Percentiles rank a stretch among this genome's conserved stretches.
phyloP scores from a whole-genome alignment of 306 rosid species.

The Dicorynia guianensis region DNA sequence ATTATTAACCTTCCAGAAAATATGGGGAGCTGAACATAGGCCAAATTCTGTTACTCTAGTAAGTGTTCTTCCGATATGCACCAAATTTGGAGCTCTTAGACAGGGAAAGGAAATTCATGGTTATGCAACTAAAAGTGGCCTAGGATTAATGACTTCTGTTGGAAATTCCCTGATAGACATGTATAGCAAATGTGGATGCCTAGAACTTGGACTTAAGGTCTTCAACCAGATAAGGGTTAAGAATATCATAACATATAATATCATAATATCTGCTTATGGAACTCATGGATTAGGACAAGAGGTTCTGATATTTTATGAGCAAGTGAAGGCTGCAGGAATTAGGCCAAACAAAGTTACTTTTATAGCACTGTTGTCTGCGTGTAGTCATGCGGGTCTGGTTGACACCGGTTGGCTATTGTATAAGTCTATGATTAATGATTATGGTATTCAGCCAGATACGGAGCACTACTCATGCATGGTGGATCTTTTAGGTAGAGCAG shows the following conservation, averaged over 20 bases:
- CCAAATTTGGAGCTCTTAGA: conserved; percentile 49
- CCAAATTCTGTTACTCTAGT: conserved; percentile 57
- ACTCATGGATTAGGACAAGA: conserved; percentile 54
- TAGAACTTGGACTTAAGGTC: conserved; percentile 49
- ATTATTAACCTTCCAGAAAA: conserved; percentile 41
- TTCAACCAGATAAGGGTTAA: conserved; percentile 49
- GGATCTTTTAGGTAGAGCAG: conserved; percentile 56
- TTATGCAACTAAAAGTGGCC: conserved; percentile 49
- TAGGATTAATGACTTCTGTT: conserved; percentile 37
- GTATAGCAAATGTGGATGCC: conserved; percentile 57
- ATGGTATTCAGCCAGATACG: conserved; percentile 50
- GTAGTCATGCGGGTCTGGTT: conserved; percentile 56
- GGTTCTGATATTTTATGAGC: conserved; percentile 45
- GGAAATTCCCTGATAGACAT: conserved; percentile 55
- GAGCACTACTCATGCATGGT: conserved; percentile 60
- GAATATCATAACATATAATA: conserved; percentile 57
- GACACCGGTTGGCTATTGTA: conserved; percentile 50
- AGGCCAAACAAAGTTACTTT: conserved; percentile 56
- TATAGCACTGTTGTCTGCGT: conserved; percentile 50
- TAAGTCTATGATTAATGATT: conserved; percentile 49
- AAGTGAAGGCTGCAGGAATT: conserved; percentile 51
- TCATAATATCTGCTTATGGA: conserved; percentile 55
- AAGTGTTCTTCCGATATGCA: conserved; percentile 57
- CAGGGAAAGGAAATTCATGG: conserved; percentile 62
- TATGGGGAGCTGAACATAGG: conserved; percentile 44